Base-by-base conservation (phyloP, 1,284 basidiomycete genomes). In the Tetrapyrgos nigripes region DNA sequence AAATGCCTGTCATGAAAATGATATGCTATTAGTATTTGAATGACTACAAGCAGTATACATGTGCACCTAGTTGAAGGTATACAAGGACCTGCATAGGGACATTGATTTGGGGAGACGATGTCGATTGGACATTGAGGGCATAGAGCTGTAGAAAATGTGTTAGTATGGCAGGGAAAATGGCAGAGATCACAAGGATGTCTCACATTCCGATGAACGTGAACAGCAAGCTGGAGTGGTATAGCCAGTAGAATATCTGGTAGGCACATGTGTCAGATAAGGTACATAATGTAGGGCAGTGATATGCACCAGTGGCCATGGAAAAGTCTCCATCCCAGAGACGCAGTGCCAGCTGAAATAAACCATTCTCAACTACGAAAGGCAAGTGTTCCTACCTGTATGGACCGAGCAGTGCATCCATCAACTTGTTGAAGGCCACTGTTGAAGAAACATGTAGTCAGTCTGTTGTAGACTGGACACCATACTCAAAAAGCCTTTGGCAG, bases 161-260 rank as follows among this genome's bases (percentile, higher is more conserved):
- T 52, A 31, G 31, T 4, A 29, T 37, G 44, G 19, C 19, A 51
- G 37, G 49, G 26, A 35, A 35, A n/a, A 50, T 23, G 28, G 31
- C 5, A 29, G 21, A 14, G 55, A 50, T 40, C n/a, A 31, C 6
- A 2, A 13, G 24, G 43, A 50, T 14, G 13, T 66, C 86, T 64
- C 59, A 89, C 89, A 92, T 89, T 68, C 89, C 90, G 49, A 89
- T 81, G 64, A 91, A 74, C 4, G 89, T 84, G 64, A 88, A 80
- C 9, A 92, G 72, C 37, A 92, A 72, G 61, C 80, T 82, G 69
- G 92, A 92, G 57, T 90, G 83, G 62, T 88, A 88, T 49, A 85
- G 71, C 70, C 92, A 91, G 71, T 92, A 92, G 71, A 91, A 90
- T 45, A 82, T 75, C 91, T 91, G 55, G 8, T 23, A 48, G 17